Base-by-base conservation (phyloP, 352 stramenopile genomes). In the Pythium brachiatum region DNA sequence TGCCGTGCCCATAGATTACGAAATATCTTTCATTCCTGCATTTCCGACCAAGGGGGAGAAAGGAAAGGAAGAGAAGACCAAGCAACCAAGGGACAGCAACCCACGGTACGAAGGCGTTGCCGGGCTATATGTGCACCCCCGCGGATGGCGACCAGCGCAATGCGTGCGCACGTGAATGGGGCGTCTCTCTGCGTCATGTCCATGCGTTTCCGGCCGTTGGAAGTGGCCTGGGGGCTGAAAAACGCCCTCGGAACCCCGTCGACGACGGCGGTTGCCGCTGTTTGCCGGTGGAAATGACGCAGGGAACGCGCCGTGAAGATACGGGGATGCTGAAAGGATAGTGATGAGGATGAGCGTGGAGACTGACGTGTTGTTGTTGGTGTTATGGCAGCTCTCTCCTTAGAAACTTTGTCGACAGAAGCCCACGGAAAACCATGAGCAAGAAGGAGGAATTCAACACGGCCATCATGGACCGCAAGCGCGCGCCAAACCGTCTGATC, bases 401-500 rank as follows among this genome's bases (percentile, higher is more conserved):
- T 18, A 20, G 48, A 29, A 23, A 39, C 26, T 38, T 18, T 23
- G 27, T 38, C 51, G 34, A 56, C 62, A 62, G 61, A 68, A 68
- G 60, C 60, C 51, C 21, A 46, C 20, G 32, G 60, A 67, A 66
- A 21, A 69, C 38, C 41, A 69, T 70, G 63, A 70, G 60, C 62
- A 89, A 79, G 56, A 89, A 89, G 55, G 78, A 91, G 55, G 84
- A 94, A 23, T 94, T 94, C 47, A 94, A 92, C 65, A 79, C 84
- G 23, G 84, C 78, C 25, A 94, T 94, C 59, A 92, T 94, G 84
- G 84, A 94, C 64, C 83, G 84, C 69, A 99, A 99, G 79, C 88
- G 96, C 41, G 96, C 92, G 69, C 97, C 97, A 25, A 99, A 99
- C 83, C 93, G 97, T 51, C 79, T 99, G 74, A 97, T 99, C 68